These are phyloP conservation scores for Coniochaeta ligniaria DNA, from an alignment of 2,329 filamentous ascomycete species.

Conservation along the genomic window DNA sequence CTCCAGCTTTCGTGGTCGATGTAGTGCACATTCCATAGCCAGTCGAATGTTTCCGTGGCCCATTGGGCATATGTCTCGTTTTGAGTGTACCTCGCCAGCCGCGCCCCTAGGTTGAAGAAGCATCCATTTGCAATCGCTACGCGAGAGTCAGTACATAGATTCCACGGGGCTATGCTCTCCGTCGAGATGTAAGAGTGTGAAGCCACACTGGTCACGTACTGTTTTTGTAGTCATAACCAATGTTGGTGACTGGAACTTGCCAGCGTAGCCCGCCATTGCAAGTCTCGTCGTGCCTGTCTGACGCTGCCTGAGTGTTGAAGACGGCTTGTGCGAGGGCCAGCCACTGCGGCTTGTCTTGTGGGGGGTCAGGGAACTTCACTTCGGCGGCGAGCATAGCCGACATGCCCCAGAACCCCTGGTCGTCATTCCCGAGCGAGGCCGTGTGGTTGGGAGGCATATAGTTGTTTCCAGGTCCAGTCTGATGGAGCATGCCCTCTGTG, in stretches of 20 bases:
- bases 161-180: constrained; percentile 28
- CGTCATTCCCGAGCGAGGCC: constrained; percentile 54
- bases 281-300: constrained; percentile 53
- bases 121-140: constrained; percentile 41
- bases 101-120: constrained; percentile 45
- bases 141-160: not conserved
- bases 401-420: constrained; percentile 65
- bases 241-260: constrained; percentile 71
- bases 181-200: too few relatives aligned
- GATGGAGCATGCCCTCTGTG: constrained; percentile 43
- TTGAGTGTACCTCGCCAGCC: constrained; percentile 53
- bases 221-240: constrained; percentile 71
- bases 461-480: constrained; percentile 43
- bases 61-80: constrained; percentile 49
- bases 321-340: constrained; percentile 62
- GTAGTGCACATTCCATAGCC: constrained; percentile 40
- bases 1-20: constrained; percentile 41
- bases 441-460: constrained; percentile 51
- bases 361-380: constrained; percentile 53
- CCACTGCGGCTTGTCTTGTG: constrained; percentile 48
- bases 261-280: constrained; percentile 68
- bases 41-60: constrained; percentile 50
- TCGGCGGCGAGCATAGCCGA: constrained; percentile 62
- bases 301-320: constrained; percentile 52
- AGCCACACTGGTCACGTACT: constrained; percentile 35